A percentile compares a stretch with the other conserved stretches of the same genome.
Conservation (phyloP, 768 basidiomycete species). For the Psilocybe tampanensis region DNA sequence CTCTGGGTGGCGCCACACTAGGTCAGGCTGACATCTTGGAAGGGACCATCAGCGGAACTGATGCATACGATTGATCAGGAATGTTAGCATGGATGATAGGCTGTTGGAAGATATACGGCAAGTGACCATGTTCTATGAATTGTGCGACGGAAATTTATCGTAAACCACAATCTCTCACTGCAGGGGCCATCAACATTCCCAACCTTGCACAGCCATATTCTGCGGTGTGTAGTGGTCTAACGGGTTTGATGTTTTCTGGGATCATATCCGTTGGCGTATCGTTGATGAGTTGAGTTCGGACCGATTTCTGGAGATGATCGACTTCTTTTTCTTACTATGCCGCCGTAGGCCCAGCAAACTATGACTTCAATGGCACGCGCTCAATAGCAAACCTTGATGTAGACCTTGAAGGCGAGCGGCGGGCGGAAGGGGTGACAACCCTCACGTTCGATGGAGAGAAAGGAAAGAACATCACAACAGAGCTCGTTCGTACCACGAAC, state of each 20-base stretch:
- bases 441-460: no score
- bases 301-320: background rate
- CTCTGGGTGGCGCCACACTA: conserved; percentile 40
- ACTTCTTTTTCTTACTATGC: background rate
- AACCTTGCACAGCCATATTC: conserved; percentile 42
- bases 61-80: conserved; percentile 4
- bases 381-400: conserved; percentile 33
- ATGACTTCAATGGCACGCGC: conserved; percentile 39
- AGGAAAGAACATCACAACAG: background rate
- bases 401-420: conserved; percentile 6
- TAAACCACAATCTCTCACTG: no score
- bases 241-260: conserved; percentile 39
- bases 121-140: background rate
- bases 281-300: conserved; percentile 32
- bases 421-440: no score
- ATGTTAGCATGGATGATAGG: conserved; percentile 56
- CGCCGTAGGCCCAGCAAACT: conserved; percentile 34
- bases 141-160: no score
- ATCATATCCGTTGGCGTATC: conserved; percentile 36
- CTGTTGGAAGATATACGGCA: conserved; percentile 51
- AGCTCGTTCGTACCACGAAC: background rate
- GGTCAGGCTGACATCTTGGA: no score
- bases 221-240: conserved; percentile 39
- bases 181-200: conserved; percentile 36
- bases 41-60: no score